Evolutionary conservation across 305 asterid genomes (phyloP), one percentile per base, ranked within the genome.

Genomic region (Fraxinus floribunda): DNA sequence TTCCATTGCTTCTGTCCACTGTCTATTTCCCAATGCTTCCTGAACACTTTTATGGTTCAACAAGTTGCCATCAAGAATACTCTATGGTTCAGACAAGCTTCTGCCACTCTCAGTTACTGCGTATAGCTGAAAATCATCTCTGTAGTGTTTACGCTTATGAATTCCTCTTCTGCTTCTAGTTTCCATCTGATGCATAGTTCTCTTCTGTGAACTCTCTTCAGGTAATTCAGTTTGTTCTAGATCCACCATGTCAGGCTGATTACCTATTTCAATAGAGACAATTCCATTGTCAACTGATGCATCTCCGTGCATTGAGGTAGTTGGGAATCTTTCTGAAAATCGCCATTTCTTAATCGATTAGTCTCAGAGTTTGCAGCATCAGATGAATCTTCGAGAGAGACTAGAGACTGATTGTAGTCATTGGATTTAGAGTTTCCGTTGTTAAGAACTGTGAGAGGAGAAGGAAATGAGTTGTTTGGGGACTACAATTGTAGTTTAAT

Each of bases 21-120:
- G 78, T 81, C 16, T 32, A 57, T 77, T 82, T 41, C 74, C 84
- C 13, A 29, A 20, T 16, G 8, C 66, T 55, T 55, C 66, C 52
- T 10, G 0, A 41, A 10, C 52, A 41, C 52, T 10, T 2, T 2
- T n/a, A 13, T 10, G 16, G 49, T 10, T 41, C 52, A 41, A 41
- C 52, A 41, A 41, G 4, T 41, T 41, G 3, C 52, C 52, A 41
- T 41, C 52, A 41, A 41, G 44, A 38, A 38, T 38, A 38, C 44
- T 41, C 52, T 41, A 10, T 41, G 52, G 16, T 41, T 41, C 52
- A 10, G 52, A 41, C 16, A 41, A 41, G 52, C 13, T 41, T 9
- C 52, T 41, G 15, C 4, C 15, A 10, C 52, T 41, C 52, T 41
- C 4, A 41, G 52, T 41, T 41, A 41, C 52, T 41, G 52, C 52